A percentile compares a stretch with the other conserved stretches of the same genome.
These are phyloP conservation scores for Kwoniella shivajii DNA, from an alignment of 1,284 basidiomycete genomes.

Conservation along the genomic window DNA sequence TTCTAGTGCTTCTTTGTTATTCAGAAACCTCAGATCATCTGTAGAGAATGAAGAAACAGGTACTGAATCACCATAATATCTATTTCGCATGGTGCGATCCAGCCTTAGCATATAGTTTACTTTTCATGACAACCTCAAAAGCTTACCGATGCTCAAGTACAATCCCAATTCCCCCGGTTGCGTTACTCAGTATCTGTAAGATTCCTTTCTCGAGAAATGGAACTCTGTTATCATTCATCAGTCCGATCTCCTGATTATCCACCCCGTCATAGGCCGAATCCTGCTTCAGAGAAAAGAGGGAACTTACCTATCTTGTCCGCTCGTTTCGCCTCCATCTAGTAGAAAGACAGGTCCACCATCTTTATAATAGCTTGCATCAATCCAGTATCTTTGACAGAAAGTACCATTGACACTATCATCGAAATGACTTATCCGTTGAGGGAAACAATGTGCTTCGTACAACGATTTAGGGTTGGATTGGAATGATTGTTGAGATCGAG, in stretches of 20 bases:
- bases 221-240: constrained; percentile 29
- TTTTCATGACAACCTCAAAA: background rate
- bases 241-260: no score
- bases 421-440: constrained; percentile 80
- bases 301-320: constrained; percentile 45
- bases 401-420: constrained; percentile 48
- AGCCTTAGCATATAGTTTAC: background rate
- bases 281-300: background rate
- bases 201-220: constrained; percentile 65
- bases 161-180: constrained; percentile 79
- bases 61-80: constrained; percentile 67
- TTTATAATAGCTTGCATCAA: constrained; percentile 79
- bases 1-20: constrained; percentile 84
- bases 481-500: constrained; percentile 3
- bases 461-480: background rate
- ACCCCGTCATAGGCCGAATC: no score
- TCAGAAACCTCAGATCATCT: constrained; percentile 78
- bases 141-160: constrained; percentile 83
- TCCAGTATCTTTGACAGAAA: constrained; percentile 71
- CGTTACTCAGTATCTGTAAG: constrained; percentile 76
- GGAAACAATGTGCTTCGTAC: constrained; percentile 62
- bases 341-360: constrained; percentile 75
- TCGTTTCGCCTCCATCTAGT: constrained; percentile 80
- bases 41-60: constrained; percentile 70
- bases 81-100: background rate